phyloP scores from a whole-genome alignment of 192 early-diverging fungal species.

The Backusella liffmaniae region DNA sequence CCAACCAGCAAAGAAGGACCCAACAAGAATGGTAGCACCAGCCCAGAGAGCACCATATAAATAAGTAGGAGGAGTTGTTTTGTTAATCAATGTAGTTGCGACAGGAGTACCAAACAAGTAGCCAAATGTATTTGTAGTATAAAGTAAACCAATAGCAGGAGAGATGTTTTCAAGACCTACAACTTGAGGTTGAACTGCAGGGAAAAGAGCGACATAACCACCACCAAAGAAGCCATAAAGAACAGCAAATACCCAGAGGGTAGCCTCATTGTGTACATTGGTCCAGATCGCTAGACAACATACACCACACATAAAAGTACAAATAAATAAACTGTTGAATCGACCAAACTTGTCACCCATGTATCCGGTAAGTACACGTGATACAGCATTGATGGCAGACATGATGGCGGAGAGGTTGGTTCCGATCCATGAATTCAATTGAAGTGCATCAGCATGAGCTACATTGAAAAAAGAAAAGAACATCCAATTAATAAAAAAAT shows the following conservation, averaged over 20 bases:
- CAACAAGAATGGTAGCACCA: slow-evolving; percentile 20
- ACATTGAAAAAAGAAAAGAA: background rate
- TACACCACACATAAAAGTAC: slow-evolving; percentile 41
- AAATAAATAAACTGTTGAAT: slow-evolving; percentile 41
- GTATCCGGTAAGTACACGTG: slow-evolving; percentile 41
- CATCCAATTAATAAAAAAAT: background rate
- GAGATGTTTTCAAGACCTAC: slow-evolving; percentile 39
- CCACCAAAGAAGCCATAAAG: slow-evolving; percentile 49
- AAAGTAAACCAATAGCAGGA: slow-evolving; percentile 38
- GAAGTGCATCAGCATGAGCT: slow-evolving; percentile 20
- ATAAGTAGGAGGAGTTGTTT: slow-evolving; percentile 12
- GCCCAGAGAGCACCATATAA: slow-evolving; percentile 21
- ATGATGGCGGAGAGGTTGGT: slow-evolving; percentile 42
- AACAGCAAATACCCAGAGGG: slow-evolving; percentile 40
- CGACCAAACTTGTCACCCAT: slow-evolving; percentile 46
- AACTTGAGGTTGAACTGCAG: slow-evolving; percentile 35
- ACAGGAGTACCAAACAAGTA: slow-evolving; percentile 42
- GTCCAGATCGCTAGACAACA: slow-evolving; percentile 48
- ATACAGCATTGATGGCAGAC: slow-evolving; percentile 46
- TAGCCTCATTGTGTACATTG: slow-evolving; percentile 36
- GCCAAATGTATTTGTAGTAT: slow-evolving; percentile 42
- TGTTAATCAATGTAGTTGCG: slow-evolving; percentile 32
- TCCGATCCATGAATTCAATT: slow-evolving; percentile 32
- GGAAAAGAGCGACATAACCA: slow-evolving; percentile 45
- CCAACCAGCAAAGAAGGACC: slow-evolving; percentile 20